phyloP scores from a whole-genome alignment of 176 grass and related monocot species.

The Puya raimondii region DNA sequence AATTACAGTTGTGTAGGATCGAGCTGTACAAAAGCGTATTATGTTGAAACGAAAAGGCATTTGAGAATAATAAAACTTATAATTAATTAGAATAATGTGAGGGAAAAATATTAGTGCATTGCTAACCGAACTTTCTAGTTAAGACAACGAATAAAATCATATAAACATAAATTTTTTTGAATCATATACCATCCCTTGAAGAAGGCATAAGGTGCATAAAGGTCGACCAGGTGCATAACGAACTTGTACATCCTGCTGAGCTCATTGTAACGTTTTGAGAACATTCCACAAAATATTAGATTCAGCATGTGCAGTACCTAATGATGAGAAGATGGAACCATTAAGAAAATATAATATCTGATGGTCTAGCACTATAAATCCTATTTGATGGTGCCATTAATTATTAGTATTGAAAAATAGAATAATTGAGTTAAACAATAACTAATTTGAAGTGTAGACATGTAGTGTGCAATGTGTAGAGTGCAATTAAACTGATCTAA shows the following conservation, averaged over 20 bases:
- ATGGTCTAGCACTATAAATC: no score
- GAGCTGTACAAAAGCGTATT: neutral
- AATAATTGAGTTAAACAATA: no score
- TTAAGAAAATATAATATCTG: neutral
- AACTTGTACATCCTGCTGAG: slow-evolving; percentile 5
- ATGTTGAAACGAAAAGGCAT: neutral
- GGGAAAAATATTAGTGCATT: neutral
- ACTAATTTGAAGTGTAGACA: no score
- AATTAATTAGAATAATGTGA: no score
- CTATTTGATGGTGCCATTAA: no score
- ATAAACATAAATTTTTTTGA: neutral
- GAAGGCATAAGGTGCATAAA: neutral
- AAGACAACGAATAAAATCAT: neutral
- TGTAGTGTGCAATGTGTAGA: no score
- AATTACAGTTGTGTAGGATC: no score
- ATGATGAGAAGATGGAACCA: neutral
- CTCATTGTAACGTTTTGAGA: slow-evolving; percentile 28
- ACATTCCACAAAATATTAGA: slow-evolving; percentile 28
- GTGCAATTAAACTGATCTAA: no score
- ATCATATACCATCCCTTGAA: slow-evolving; percentile 36
- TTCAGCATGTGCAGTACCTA: slow-evolving; percentile 40
- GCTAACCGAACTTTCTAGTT: neutral
- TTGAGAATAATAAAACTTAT: no score
- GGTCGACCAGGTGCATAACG: neutral
- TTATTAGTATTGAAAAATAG: no score